phyloP scores from a whole-genome alignment of 805 yeast species.

The Metschnikowia reukaufii region DNA sequence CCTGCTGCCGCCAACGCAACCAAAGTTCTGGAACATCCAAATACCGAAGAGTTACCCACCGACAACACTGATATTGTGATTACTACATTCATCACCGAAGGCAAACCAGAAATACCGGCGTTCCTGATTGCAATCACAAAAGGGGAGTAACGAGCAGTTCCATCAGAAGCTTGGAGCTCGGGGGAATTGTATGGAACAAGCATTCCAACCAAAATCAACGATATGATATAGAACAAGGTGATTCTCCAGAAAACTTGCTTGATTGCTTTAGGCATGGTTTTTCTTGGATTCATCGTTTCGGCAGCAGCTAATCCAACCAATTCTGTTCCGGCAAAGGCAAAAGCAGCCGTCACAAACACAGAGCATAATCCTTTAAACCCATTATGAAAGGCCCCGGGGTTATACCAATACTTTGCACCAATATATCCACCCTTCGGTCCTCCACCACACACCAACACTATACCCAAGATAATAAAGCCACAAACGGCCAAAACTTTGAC shows the following conservation, averaged over 20 bases:
- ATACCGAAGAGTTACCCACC: conserved; percentile 71
- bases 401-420: conserved; percentile 39
- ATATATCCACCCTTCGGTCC: conserved; percentile 36
- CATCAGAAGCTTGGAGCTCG: conserved; percentile 23
- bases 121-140: conserved; percentile 43
- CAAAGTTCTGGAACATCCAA: conserved; percentile 67
- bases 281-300: conserved; percentile 38
- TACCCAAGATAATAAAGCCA: conserved; percentile 57
- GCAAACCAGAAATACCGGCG: conserved; percentile 42
- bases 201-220: conserved; percentile 41
- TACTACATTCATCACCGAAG: conserved; percentile 43
- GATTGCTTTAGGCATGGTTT: conserved; percentile 41
- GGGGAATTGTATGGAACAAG: conserved; percentile 38
- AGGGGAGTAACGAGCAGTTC: conserved; percentile 36
- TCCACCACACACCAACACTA: conserved; percentile 54
- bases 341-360: conserved; percentile 42
- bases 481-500: conserved; percentile 61
- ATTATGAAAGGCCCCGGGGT: conserved; percentile 37
- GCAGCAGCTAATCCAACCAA: conserved; percentile 40
- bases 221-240: conserved; percentile 39
- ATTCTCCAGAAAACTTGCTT: conserved; percentile 46
- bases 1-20: conserved; percentile 70
- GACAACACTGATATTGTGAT: conserved; percentile 40
- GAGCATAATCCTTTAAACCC: conserved; percentile 39
- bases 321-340: conserved; percentile 45